phyloP scores from a whole-genome alignment of 139 green algal species.

The Haematococcus lacustris region DNA sequence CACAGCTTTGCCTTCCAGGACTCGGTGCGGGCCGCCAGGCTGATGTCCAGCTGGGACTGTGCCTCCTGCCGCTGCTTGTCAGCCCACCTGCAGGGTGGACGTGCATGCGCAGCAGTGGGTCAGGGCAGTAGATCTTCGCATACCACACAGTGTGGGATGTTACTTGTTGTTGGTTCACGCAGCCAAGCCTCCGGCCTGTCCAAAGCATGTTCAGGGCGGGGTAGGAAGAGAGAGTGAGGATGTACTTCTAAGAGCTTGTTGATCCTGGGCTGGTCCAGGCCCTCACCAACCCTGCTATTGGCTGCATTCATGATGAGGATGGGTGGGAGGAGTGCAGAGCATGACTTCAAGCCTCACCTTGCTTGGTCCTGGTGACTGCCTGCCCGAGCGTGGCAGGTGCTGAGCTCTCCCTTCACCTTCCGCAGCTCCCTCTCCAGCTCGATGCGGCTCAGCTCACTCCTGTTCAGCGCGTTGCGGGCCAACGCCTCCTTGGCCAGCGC shows the following conservation, averaged over 20 bases:
- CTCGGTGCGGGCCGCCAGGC: conserved; percentile 28
- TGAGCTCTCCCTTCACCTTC: conserved; percentile 21
- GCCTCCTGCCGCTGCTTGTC: conserved; percentile 43
- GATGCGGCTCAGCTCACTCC: conserved; percentile 39
- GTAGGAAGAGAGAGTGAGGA: too few relatives aligned
- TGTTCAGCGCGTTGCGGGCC: conserved; percentile 41
- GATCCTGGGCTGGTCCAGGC: too few relatives aligned
- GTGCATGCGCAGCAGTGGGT: too few relatives aligned
- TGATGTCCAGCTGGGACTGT: conserved; percentile 27
- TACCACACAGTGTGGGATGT: too few relatives aligned
- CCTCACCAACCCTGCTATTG: too few relatives aligned
- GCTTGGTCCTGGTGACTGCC: conserved; percentile 40
- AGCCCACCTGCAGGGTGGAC: conserved; percentile 39
- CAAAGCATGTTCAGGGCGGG: too few relatives aligned
- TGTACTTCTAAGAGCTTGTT: too few relatives aligned
- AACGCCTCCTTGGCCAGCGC: conserved; percentile 23
- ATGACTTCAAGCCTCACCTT: conserved; percentile 12
- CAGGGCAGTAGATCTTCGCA: too few relatives aligned
- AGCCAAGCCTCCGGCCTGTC: too few relatives aligned
- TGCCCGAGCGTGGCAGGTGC: conserved; percentile 14
- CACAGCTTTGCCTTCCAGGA: conserved; percentile 46
- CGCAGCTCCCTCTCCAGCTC: conserved; percentile 41
- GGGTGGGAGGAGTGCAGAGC: too few relatives aligned
- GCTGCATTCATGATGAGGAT: too few relatives aligned
- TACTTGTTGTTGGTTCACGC: too few relatives aligned